Percentiles rank a stretch among this genome's conserved stretches.
These are phyloP conservation scores for Helotiales sp. DNA, from an alignment of 2,329 filamentous ascomycete genomes.

Conservation along the genomic window DNA sequence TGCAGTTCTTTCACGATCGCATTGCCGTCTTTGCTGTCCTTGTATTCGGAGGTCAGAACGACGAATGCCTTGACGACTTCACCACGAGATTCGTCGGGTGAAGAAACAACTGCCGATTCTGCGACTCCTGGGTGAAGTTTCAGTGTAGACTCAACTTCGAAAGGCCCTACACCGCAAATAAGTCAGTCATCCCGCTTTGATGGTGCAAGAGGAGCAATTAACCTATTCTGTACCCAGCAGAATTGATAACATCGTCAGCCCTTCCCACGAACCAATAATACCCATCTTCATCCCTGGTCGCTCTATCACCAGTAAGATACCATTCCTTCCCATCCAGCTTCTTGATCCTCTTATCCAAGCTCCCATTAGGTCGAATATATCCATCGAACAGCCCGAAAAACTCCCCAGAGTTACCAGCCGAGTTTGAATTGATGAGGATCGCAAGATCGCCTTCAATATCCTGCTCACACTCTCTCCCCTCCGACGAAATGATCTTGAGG, in stretches of 20 bases:
- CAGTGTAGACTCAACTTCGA: slow-evolving; percentile 49
- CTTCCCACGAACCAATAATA: slow-evolving; percentile 47
- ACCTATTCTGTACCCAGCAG: slow-evolving; percentile 47
- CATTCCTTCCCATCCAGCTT: slow-evolving; percentile 13
- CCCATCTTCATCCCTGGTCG: slow-evolving; percentile 42
- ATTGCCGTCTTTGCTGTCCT: slow-evolving; percentile 21
- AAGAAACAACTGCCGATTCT: slow-evolving; percentile 48
- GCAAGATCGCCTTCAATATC: slow-evolving; percentile 48
- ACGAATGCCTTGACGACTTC: slow-evolving; percentile 50
- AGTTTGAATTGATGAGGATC: slow-evolving; percentile 34
- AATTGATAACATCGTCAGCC: slow-evolving; percentile 48
- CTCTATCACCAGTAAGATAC: slow-evolving; percentile 48
- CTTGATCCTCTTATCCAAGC: background rate
- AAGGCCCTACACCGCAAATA: slow-evolving; percentile 40
- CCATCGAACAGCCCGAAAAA: slow-evolving; percentile 32
- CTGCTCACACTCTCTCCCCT: slow-evolving; percentile 38
- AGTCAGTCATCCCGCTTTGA: background rate
- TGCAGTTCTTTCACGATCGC: slow-evolving; percentile 45
- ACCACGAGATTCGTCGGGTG: slow-evolving; percentile 45
- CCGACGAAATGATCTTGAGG: slow-evolving; percentile 42
- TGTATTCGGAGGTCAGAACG: slow-evolving; percentile 40
- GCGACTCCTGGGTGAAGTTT: slow-evolving; percentile 47
- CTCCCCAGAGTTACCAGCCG: background rate
- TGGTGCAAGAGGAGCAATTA: slow-evolving; percentile 1
- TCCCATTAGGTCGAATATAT: slow-evolving; percentile 8